Percentiles rank a stretch among this genome's conserved stretches.
Conservation (phyloP, 345 rosid species). For the Melaleuca quinquenervia region DNA sequence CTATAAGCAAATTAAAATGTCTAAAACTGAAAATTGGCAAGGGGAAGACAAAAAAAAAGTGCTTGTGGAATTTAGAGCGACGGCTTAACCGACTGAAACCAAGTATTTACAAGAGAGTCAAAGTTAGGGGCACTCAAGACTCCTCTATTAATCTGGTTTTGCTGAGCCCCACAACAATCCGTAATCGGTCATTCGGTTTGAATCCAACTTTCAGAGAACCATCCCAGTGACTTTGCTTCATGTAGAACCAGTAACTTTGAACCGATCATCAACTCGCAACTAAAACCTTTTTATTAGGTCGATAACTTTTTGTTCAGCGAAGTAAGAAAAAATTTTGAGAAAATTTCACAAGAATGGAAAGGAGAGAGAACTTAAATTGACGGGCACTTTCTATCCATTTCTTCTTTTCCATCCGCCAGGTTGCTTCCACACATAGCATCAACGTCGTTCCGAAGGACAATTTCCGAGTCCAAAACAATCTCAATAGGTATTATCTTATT, state of each 20-base stretch:
- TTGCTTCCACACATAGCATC: background rate
- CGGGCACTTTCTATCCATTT: background rate
- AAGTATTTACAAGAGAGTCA: background rate
- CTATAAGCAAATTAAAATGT: background rate
- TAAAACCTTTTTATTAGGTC: background rate
- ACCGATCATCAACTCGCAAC: background rate
- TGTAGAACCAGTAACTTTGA: background rate
- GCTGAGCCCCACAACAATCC: background rate
- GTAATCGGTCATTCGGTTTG: background rate
- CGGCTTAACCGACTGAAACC: background rate
- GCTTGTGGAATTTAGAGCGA: background rate
- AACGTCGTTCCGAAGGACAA: background rate
- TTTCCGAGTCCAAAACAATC: background rate
- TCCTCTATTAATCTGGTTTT: background rate
- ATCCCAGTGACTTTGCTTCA: background rate
- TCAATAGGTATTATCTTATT: background rate
- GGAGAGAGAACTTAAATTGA: background rate
- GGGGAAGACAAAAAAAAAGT: background rate
- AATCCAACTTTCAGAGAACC: background rate
- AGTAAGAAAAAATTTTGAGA: background rate
- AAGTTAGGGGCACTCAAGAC: background rate
- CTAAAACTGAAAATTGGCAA: background rate
- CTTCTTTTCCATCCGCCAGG: background rate
- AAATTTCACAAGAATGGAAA: background rate
- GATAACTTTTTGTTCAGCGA: background rate